Evolutionary conservation across 805 yeast genomes (phyloP).

Genomic region (Starmera amethionina): DNA sequence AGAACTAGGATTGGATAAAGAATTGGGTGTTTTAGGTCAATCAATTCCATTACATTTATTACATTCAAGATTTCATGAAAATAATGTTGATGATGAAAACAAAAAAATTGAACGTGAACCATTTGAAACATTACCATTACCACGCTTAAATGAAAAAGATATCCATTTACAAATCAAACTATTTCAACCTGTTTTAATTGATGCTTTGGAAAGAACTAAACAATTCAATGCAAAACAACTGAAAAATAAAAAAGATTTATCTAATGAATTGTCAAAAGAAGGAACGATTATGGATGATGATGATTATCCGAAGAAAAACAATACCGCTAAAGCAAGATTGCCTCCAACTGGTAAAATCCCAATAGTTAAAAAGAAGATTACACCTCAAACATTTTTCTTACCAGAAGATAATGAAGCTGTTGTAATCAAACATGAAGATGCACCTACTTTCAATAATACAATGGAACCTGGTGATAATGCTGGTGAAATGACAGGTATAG

Average conservation of each 20-base stretch:
- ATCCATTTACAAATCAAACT: conserved; percentile 46
- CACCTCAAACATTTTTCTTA: conserved; percentile 45
- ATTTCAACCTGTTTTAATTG: conserved; percentile 44
- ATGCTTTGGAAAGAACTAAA: conserved; percentile 32
- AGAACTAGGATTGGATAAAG: conserved; percentile 89
- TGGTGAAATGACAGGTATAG: too few species aligned
- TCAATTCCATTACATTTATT: conserved; percentile 85
- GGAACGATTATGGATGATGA: conserved; percentile 71
- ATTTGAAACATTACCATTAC: conserved; percentile 44
- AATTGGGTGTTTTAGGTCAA: conserved; percentile 73
- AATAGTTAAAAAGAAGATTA: conserved; percentile 52
- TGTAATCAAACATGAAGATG: not conserved
- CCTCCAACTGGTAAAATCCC: conserved; percentile 88
- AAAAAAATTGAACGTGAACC: conserved; percentile 55
- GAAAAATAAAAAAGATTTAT: conserved; percentile 15
- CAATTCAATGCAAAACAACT: conserved; percentile 28
- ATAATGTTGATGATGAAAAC: conserved; percentile 33
- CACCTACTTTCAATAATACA: not conserved
- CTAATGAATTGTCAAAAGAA: conserved; percentile 26
- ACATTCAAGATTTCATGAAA: conserved; percentile 62
- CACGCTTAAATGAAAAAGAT: conserved; percentile 41
- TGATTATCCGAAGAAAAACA: conserved; percentile 69
- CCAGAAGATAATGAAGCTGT: conserved; percentile 19
- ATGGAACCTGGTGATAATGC: too few species aligned
- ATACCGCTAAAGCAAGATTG: conserved; percentile 47